Conservation (phyloP, 371 early-diverging fungal genomes). For the Funneliformis caledonium region DNA sequence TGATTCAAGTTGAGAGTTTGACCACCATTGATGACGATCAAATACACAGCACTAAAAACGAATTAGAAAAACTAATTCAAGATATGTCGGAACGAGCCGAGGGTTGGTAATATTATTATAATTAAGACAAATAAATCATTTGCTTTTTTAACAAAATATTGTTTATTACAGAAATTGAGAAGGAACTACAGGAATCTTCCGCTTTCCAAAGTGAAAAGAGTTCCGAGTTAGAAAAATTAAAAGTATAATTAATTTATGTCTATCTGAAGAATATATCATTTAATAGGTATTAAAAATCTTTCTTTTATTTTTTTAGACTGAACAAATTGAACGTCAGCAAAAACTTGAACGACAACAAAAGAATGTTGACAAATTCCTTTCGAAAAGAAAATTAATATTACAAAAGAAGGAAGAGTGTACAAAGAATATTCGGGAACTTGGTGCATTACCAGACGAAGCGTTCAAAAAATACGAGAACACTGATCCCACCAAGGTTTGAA, state of each 20-base stretch:
- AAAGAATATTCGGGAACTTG: conserved; percentile 90
- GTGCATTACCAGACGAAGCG: conserved; percentile 96
- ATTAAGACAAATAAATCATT: conserved; percentile 2
- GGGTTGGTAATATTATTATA: conserved; percentile 40
- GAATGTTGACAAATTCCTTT: conserved; percentile 74
- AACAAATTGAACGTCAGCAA: conserved; percentile 52
- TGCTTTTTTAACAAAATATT: not conserved
- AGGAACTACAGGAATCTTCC: conserved; percentile 49
- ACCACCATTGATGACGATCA: conserved; percentile 45
- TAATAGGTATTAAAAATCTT: conserved; percentile 37
- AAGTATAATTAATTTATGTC: conserved; percentile 26
- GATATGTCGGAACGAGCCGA: conserved; percentile 46
- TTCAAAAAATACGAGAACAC: conserved; percentile 70
- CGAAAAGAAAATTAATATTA: conserved; percentile 73
- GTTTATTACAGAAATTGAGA: conserved; percentile 47
- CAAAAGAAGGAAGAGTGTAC: conserved; percentile 89
- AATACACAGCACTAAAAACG: conserved; percentile 56
- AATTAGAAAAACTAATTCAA: conserved; percentile 55
- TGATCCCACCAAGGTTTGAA: conserved; percentile 56
- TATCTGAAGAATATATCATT: conserved; percentile 32
- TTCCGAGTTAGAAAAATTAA: conserved; percentile 57
- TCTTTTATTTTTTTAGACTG: conserved; percentile 47
- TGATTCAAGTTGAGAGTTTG: conserved; percentile 58
- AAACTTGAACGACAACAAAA: conserved; percentile 61
- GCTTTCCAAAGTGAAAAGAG: conserved; percentile 46